Evolutionary conservation across 495 filamentous ascomycete species (phyloP).

Genomic region (Gamarada debralockiae): DNA sequence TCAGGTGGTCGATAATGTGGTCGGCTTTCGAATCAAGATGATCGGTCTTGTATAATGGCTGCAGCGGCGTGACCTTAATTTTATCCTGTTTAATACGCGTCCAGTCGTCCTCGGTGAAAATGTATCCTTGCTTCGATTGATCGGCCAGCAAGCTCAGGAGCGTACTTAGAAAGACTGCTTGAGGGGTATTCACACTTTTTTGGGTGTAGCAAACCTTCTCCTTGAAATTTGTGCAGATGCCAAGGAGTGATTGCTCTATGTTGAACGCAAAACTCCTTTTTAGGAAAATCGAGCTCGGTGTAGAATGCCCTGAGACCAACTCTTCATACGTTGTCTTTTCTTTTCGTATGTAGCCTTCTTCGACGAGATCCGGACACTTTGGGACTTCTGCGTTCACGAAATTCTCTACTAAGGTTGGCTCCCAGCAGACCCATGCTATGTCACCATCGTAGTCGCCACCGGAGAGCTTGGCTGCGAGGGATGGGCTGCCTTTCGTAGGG

Average conservation of each 20-base stretch:
- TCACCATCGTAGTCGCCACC: conserved; percentile 97
- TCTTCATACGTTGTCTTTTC: conserved; percentile 49
- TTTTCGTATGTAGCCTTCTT: conserved; percentile 53
- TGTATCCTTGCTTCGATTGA: conserved; percentile 70
- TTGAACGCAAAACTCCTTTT: conserved; percentile 45
- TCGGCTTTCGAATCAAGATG: conserved; percentile 32
- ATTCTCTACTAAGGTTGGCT: conserved; percentile 63
- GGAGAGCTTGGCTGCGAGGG: conserved; percentile 73
- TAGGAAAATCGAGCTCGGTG: conserved; percentile 14
- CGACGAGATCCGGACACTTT: conserved; percentile 34
- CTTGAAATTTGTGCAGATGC: conserved; percentile 71
- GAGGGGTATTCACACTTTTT: conserved; percentile 49
- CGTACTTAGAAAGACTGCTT: conserved; percentile 57
- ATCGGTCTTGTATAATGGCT: conserved; percentile 29
- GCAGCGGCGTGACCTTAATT: conserved; percentile 34
- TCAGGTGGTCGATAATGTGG: conserved; percentile 72
- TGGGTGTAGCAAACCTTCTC: conserved; percentile 62
- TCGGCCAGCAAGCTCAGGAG: conserved; percentile 81
- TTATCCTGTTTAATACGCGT: conserved; percentile 23
- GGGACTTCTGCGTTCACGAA: conserved; percentile 65
- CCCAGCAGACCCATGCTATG: conserved; percentile 88
- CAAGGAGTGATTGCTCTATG: conserved; percentile 61
- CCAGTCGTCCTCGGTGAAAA: conserved; percentile 56
- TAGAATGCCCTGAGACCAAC: conserved; percentile 25
- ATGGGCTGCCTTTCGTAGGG: conserved; percentile 62